Percentiles rank a stretch among this genome's conserved stretches.
Conservation (phyloP, 192 early-diverging fungal genomes). For the Entomortierella beljakovae region DNA sequence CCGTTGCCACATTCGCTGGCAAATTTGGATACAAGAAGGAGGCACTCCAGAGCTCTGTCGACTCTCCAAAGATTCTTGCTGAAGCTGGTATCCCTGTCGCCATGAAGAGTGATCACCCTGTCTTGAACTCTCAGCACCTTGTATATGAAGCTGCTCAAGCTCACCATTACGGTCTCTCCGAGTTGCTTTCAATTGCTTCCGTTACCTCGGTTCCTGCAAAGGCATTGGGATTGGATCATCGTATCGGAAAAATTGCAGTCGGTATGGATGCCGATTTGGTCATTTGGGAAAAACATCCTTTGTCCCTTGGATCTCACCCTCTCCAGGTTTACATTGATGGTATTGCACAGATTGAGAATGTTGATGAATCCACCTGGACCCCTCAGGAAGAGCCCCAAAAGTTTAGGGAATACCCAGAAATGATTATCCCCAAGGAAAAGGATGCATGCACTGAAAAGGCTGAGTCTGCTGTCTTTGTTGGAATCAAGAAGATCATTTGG, state of each 20-base stretch:
- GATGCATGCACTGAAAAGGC: constrained; percentile 15
- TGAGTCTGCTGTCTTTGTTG: constrained; percentile 38
- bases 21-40: constrained; percentile 82
- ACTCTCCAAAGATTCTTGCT: constrained; percentile 67
- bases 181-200: constrained; percentile 66
- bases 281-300: constrained; percentile 80
- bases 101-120: constrained; percentile 84
- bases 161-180: constrained; percentile 75
- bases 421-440: constrained; percentile 42
- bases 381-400: constrained; percentile 24
- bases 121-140: constrained; percentile 79
- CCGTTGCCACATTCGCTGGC: constrained; percentile 77
- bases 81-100: constrained; percentile 80
- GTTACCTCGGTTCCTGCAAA: constrained; percentile 81
- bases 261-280: constrained; percentile 88
- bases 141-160: constrained; percentile 82
- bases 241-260: constrained; percentile 70
- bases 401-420: constrained; percentile 21
- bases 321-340: constrained; percentile 83
- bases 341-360: constrained; percentile 64
- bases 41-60: constrained; percentile 74
- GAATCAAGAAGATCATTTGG: constrained; percentile 55
- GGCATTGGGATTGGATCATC: constrained; percentile 71
- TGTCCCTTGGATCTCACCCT: constrained; percentile 77
- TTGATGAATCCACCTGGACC: constrained; percentile 16